Percentiles rank a stretch among this genome's conserved stretches.
phyloP scores from a whole-genome alignment of 225 moss, liverwort and hornwort genomes.

The Marchantia paleacea region DNA sequence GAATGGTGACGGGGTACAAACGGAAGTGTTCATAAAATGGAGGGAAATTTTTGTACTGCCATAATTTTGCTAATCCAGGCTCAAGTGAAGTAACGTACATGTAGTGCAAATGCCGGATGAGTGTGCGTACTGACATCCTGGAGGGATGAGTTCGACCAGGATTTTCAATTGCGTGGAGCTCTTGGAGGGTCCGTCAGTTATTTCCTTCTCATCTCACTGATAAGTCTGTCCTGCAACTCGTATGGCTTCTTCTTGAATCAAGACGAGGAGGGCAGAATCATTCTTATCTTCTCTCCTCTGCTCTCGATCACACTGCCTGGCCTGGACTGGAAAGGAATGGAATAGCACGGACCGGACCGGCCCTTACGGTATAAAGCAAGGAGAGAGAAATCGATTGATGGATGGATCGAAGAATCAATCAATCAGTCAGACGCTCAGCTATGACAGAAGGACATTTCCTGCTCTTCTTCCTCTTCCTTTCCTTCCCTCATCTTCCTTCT shows the following conservation, averaged over 20 bases:
- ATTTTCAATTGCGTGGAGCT: not conserved
- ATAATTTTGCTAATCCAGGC: not conserved
- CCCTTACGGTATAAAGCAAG: not conserved
- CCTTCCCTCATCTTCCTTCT: not conserved
- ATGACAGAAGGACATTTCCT: not conserved
- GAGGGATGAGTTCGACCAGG: not conserved
- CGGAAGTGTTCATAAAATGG: not conserved
- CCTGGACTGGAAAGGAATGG: not conserved
- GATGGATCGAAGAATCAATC: not conserved
- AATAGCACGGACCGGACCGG: not conserved
- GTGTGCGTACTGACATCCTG: constrained; percentile 31
- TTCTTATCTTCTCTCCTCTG: not conserved
- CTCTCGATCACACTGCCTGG: not conserved
- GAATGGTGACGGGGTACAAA: not conserved
- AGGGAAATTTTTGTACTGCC: not conserved
- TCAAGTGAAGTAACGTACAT: constrained; percentile 27
- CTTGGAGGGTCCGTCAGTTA: not conserved
- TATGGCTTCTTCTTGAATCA: not conserved
- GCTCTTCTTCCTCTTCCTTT: not conserved
- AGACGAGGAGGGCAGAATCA: not conserved
- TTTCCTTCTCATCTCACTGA: not conserved
- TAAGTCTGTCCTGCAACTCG: not conserved
- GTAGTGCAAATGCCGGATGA: constrained; percentile 37
- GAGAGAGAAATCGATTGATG: not conserved
- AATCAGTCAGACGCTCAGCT: not conserved